Conservation (phyloP, 2,329 filamentous ascomycete species). For the Cercospora sojina region DNA sequence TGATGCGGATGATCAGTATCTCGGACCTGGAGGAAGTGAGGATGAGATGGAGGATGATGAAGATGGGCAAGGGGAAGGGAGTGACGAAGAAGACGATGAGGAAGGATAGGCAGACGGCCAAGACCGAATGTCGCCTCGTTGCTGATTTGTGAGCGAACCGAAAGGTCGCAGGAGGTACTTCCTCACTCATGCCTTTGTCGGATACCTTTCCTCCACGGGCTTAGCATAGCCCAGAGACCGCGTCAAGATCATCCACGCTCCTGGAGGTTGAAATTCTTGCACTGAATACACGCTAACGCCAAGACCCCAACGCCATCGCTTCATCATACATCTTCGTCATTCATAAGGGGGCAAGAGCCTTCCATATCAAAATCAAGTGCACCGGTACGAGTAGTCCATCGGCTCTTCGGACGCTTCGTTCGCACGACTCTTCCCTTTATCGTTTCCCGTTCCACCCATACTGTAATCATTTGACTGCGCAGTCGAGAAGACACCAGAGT, state of each 20-base stretch:
- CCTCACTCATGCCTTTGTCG: neutral
- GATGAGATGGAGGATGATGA: slow-evolving; percentile 23
- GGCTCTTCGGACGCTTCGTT: neutral
- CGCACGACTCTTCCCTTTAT: neutral
- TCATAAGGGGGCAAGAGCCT: neutral
- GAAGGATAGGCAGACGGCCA: neutral
- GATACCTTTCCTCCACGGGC: too few relatives aligned
- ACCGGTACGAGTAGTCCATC: neutral
- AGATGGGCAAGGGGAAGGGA: neutral
- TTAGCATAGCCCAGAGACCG: too few relatives aligned
- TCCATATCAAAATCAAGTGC: neutral
- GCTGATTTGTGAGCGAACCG: too few relatives aligned
- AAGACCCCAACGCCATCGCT: too few relatives aligned
- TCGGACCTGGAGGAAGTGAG: slow-evolving; percentile 19
- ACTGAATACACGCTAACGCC: too few relatives aligned
- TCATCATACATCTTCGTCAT: neutral
- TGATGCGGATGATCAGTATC: slow-evolving; percentile 28
- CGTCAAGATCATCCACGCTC: too few relatives aligned
- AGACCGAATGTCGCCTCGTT: neutral
- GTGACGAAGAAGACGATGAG: slow-evolving; percentile 5
- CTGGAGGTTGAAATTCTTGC: too few relatives aligned
- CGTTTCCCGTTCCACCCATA: neutral
- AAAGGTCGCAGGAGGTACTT: too few relatives aligned
- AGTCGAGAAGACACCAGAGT: neutral
- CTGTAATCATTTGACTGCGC: neutral